Conservation (phyloP, 2,329 filamentous ascomycete species). For the Trichophyton schoenleinii region DNA sequence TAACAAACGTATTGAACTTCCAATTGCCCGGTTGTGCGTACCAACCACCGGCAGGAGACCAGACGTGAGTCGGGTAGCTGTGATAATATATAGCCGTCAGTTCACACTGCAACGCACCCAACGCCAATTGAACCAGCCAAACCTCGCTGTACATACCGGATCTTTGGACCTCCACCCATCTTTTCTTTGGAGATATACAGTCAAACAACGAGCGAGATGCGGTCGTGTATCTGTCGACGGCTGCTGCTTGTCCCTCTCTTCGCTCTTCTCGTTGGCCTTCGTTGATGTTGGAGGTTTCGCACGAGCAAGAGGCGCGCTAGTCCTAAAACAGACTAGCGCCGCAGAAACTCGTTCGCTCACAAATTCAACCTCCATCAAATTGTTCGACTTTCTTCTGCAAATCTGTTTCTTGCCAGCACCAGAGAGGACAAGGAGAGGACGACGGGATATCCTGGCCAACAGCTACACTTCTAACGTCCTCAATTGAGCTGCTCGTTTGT, state of each 20-base stretch:
- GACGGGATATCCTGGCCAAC: neutral
- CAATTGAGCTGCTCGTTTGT: neutral
- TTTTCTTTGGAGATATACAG: conserved; percentile 15
- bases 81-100: neutral
- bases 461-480: neutral
- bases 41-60: conserved; percentile 97
- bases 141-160: conserved; percentile 43
- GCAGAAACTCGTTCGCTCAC: neutral
- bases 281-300: neutral
- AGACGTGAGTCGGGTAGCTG: conserved; percentile 97
- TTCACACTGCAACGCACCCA: conserved; percentile 3
- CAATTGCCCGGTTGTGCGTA: conserved; percentile 91
- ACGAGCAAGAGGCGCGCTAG: neutral
- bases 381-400: neutral
- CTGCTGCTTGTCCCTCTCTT: neutral
- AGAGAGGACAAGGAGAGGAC: neutral
- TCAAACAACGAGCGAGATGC: neutral
- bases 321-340: neutral
- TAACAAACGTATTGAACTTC: conserved; percentile 77
- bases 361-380: neutral
- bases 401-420: neutral
- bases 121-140: conserved; percentile 7
- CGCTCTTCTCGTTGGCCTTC: neutral
- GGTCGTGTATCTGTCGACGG: neutral
- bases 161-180: conserved; percentile 68